phyloP scores from a whole-genome alignment of 805 yeast species.

The Candida saitoana region DNA sequence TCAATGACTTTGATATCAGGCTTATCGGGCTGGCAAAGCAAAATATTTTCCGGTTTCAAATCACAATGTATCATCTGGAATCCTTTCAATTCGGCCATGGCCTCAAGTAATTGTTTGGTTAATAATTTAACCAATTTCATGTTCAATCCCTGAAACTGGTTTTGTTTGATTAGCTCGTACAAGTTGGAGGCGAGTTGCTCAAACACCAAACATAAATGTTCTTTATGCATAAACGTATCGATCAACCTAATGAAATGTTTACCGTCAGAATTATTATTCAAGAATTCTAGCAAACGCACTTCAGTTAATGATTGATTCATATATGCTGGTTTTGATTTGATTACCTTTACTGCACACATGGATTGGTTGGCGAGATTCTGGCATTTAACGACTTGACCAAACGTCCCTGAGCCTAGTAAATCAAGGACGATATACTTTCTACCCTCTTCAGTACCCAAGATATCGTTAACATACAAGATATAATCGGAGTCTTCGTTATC shows the following conservation, averaged over 20 bases:
- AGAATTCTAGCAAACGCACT: slow-evolving; percentile 76
- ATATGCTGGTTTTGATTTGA: slow-evolving; percentile 87
- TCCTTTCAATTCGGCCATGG: slow-evolving; percentile 74
- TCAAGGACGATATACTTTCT: slow-evolving; percentile 86
- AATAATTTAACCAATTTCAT: slow-evolving; percentile 75
- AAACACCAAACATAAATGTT: slow-evolving; percentile 89
- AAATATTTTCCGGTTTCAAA: slow-evolving; percentile 91
- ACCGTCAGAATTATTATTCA: slow-evolving; percentile 62
- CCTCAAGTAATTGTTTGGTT: slow-evolving; percentile 75
- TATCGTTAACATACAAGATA: slow-evolving; percentile 89
- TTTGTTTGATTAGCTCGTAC: slow-evolving; percentile 87
- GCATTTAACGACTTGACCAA: slow-evolving; percentile 97
- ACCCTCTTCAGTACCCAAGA: slow-evolving; percentile 81
- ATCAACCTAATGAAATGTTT: slow-evolving; percentile 73
- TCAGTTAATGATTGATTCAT: slow-evolving; percentile 90
- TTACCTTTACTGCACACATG: slow-evolving; percentile 89
- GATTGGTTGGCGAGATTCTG: slow-evolving; percentile 76
- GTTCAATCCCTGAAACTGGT: slow-evolving; percentile 86
- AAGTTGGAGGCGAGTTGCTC: slow-evolving; percentile 84
- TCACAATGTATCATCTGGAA: slow-evolving; percentile 92
- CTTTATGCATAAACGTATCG: slow-evolving; percentile 88
- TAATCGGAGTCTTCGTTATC: slow-evolving; percentile 91
- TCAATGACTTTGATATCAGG: slow-evolving; percentile 91
- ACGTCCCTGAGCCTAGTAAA: slow-evolving; percentile 92
- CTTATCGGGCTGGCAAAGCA: slow-evolving; percentile 72